A percentile compares a stretch with the other conserved stretches of the same genome.
Conservation (phyloP, 2,329 filamentous ascomycete genomes). For the Atkinsonella hypoxylon region DNA sequence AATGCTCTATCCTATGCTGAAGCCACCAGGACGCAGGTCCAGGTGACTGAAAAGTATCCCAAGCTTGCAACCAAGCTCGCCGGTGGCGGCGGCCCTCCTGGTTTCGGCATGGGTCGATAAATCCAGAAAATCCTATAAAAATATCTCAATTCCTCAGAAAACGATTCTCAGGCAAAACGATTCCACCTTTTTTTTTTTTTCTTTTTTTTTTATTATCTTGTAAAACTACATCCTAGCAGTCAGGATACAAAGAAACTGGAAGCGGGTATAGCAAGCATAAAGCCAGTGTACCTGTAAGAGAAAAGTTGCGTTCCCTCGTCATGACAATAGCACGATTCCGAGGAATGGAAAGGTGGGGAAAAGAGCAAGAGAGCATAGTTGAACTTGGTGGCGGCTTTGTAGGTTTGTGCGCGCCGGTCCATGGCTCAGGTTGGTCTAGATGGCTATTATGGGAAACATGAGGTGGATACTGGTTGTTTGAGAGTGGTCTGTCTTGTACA, state of each 20-base stretch:
- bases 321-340: background rate
- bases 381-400: background rate
- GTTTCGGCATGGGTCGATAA: constrained; percentile 25
- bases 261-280: background rate
- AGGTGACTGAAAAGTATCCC: constrained; percentile 80
- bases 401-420: background rate
- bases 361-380: background rate
- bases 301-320: background rate
- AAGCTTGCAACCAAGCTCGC: constrained; percentile 60
- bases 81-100: constrained; percentile 22
- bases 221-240: background rate
- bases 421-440: background rate
- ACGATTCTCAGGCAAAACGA: background rate
- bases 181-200: background rate
- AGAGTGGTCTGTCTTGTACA: constrained; percentile 6
- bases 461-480: background rate
- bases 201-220: background rate
- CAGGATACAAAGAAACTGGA: background rate
- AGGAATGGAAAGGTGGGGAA: background rate
- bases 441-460: background rate
- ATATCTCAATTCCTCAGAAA: background rate
- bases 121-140: constrained; percentile 5
- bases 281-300: background rate
- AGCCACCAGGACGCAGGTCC: constrained; percentile 88
- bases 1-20: constrained; percentile 96